These are phyloP conservation scores for Apiotrichum gamsii DNA, from an alignment of 1,284 basidiomycete genomes.

Conservation along the genomic window DNA sequence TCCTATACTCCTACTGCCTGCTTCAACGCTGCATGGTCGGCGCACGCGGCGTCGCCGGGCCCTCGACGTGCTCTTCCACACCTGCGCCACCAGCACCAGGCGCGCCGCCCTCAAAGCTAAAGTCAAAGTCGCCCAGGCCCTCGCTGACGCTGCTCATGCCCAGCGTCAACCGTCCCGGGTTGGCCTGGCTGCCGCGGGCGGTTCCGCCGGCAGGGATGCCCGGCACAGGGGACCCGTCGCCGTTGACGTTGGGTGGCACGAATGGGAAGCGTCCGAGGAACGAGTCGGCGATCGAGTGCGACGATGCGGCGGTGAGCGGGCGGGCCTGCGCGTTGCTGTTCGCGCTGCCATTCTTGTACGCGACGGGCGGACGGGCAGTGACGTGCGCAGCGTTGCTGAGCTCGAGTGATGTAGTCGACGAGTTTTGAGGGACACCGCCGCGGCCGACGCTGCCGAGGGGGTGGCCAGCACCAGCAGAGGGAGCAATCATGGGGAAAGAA, in stretches of 20 bases:
- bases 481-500: slow-evolving; percentile 43
- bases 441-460: not conserved
- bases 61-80: slow-evolving; percentile 1
- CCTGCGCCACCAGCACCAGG: not conserved
- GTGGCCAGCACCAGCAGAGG: slow-evolving; percentile 11
- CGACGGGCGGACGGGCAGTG: not conserved
- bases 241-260: slow-evolving; percentile 34
- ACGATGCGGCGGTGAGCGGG: slow-evolving; percentile 12
- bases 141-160: slow-evolving; percentile 34
- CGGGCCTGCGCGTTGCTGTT: slow-evolving; percentile 4
- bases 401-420: slow-evolving; percentile 6
- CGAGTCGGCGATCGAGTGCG: slow-evolving; percentile 35
- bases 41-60: slow-evolving; percentile 4
- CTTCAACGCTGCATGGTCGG: not conserved
- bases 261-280: slow-evolving; percentile 44
- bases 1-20: not conserved
- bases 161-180: slow-evolving; percentile 15
- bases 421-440: slow-evolving; percentile 7
- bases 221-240: slow-evolving; percentile 4
- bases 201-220: not conserved
- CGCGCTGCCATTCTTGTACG: too few relatives aligned
- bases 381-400: not conserved
- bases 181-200: not conserved
- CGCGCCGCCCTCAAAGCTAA: slow-evolving; percentile 22
- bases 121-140: slow-evolving; percentile 42